phyloP scores from a whole-genome alignment of 345 rosid genomes.

The Populus ilicifolia region DNA sequence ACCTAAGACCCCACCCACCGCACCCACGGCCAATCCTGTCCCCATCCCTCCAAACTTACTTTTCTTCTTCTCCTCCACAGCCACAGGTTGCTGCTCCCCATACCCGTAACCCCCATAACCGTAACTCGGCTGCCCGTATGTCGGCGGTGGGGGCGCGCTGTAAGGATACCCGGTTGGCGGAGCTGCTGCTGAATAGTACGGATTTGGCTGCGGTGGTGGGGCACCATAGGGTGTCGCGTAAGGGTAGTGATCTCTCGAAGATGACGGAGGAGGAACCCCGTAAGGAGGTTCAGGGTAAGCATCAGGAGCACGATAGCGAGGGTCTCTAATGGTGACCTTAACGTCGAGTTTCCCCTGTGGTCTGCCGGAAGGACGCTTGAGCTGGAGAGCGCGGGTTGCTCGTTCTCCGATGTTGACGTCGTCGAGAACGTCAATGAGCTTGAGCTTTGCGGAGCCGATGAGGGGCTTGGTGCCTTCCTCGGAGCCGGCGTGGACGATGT shows the following conservation, averaged over 20 bases:
- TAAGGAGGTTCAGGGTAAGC: constrained; percentile 38
- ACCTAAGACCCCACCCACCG: constrained; percentile 69
- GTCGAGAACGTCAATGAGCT: constrained; percentile 55
- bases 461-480: constrained; percentile 71
- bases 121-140: constrained; percentile 22
- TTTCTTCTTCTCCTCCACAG: constrained; percentile 39
- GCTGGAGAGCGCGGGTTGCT: constrained; percentile 32
- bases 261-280: constrained; percentile 30
- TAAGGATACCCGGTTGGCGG: constrained; percentile 35
- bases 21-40: constrained; percentile 81
- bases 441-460: constrained; percentile 68
- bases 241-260: constrained; percentile 29
- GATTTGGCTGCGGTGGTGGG: constrained; percentile 26
- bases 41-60: constrained; percentile 80
- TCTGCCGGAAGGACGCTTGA: constrained; percentile 86
- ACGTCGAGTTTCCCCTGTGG: constrained; percentile 84
- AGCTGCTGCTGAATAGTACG: constrained; percentile 22
- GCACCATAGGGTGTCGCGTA: constrained; percentile 29
- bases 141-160: constrained; percentile 5
- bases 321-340: constrained; percentile 38
- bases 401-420: constrained; percentile 52
- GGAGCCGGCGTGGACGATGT: constrained; percentile 64
- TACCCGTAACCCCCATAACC: constrained; percentile 2
- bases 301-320: constrained; percentile 30
- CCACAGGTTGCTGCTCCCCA: neutral